Conservation (phyloP, 192 early-diverging fungal species). For the Coemansia guatemalensis region DNA sequence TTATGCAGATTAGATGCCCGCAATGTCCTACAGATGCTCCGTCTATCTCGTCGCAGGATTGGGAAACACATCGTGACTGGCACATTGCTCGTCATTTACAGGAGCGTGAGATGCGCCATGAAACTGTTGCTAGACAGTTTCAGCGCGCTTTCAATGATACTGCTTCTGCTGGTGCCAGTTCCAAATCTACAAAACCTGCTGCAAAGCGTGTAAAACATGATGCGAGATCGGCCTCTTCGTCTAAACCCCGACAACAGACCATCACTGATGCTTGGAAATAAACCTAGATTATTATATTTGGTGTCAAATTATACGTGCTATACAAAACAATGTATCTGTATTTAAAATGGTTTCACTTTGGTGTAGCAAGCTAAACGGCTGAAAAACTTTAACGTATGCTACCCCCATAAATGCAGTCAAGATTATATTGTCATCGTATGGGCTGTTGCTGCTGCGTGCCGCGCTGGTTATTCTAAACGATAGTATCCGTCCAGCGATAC, state of each 20-base stretch:
- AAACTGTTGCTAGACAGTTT: conserved; percentile 27
- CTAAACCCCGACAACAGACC: conserved; percentile 36
- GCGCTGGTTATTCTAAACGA: no score
- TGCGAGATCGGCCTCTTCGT: neutral
- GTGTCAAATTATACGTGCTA: neutral
- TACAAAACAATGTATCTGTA: no score
- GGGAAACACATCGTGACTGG: conserved; percentile 53
- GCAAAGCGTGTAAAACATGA: conserved; percentile 24
- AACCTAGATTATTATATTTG: conserved; percentile 1
- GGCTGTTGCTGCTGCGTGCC: no score
- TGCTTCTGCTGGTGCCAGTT: neutral
- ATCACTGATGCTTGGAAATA: conserved; percentile 48
- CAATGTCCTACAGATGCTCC: conserved; percentile 28
- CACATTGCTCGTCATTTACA: conserved; percentile 49
- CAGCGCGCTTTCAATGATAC: conserved; percentile 21
- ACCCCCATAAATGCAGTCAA: no score
- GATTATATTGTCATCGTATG: no score
- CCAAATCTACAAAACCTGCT: conserved; percentile 10
- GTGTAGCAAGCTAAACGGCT: no score
- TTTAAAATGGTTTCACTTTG: no score
- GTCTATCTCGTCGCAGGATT: conserved; percentile 31
- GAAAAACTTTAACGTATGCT: no score
- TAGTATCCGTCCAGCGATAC: neutral
- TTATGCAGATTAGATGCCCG: conserved; percentile 48
- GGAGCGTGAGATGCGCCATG: conserved; percentile 44